These are phyloP conservation scores for Voacanga thouarsii DNA, from an alignment of 257 asterid species.

Conservation along the genomic window DNA sequence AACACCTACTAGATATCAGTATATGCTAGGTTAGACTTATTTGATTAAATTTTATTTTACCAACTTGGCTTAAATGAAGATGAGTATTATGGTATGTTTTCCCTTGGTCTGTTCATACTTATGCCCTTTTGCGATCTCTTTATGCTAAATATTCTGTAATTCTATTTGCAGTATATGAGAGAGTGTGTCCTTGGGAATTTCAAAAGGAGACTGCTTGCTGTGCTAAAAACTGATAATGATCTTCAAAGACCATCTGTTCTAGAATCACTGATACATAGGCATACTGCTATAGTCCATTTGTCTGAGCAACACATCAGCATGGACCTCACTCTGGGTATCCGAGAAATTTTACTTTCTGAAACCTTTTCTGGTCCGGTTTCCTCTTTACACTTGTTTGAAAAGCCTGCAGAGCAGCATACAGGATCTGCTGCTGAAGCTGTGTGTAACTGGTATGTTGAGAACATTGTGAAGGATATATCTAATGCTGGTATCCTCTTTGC, in stretches of 20 bases:
- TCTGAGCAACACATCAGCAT: slow-evolving; percentile 98
- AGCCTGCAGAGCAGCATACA: slow-evolving; percentile 69
- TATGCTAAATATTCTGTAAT: slow-evolving; percentile 1
- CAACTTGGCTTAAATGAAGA: background rate
- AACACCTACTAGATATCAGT: background rate
- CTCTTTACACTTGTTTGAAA: slow-evolving; percentile 88
- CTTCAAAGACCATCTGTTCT: slow-evolving; percentile 92
- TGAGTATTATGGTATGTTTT: background rate
- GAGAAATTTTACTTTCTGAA: slow-evolving; percentile 88
- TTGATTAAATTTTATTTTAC: background rate
- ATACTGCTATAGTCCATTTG: slow-evolving; percentile 79
- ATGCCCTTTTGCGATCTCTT: background rate
- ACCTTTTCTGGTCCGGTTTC: slow-evolving; percentile 95
- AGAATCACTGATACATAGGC: slow-evolving; percentile 80
- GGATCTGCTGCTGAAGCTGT: slow-evolving; percentile 90
- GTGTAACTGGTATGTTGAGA: slow-evolving; percentile 93
- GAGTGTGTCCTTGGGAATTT: slow-evolving; percentile 95
- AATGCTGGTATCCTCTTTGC: slow-evolving; percentile 88
- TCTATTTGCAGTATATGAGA: slow-evolving; percentile 86
- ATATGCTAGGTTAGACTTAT: background rate
- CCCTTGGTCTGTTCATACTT: background rate
- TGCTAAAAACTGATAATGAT: slow-evolving; percentile 91
- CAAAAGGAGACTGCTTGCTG: slow-evolving; percentile 84
- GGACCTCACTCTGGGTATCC: slow-evolving; percentile 96
- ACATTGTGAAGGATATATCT: slow-evolving; percentile 86